phyloP scores from a whole-genome alignment of 495 filamentous ascomycete species.

The Penicillium bialowiezense region DNA sequence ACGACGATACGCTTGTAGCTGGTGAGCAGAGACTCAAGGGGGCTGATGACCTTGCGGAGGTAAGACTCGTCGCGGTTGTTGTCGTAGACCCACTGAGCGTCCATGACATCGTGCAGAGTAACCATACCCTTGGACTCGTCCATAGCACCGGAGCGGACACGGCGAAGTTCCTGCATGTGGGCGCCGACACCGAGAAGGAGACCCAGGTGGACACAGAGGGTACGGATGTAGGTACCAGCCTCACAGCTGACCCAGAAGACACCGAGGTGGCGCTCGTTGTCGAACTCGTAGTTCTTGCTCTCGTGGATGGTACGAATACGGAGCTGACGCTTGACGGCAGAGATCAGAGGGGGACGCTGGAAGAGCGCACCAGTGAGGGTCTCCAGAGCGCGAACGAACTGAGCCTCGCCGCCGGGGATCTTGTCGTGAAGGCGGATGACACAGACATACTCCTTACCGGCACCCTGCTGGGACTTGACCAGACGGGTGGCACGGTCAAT shows the following conservation, averaged over 20 bases:
- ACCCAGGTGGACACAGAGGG: constrained; percentile 93
- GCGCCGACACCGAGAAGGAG: constrained; percentile 90
- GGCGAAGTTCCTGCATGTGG: constrained; percentile 97
- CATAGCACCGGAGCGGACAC: constrained; percentile 94
- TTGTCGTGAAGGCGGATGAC: constrained; percentile 91
- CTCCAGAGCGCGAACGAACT: constrained; percentile 87
- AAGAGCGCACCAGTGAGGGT: constrained; percentile 94
- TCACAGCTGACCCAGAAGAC: constrained; percentile 99
- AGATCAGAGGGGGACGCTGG: constrained; percentile 95
- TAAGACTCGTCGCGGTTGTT: constrained; percentile 87
- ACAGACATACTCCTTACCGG: constrained; percentile 86
- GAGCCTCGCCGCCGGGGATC: constrained; percentile 83
- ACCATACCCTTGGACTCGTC: constrained; percentile 83
- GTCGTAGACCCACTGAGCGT: constrained; percentile 91
- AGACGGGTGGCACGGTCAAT: constrained; percentile 93
- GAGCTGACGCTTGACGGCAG: constrained; percentile 95
- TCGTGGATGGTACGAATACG: constrained; percentile 96
- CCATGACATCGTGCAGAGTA: constrained; percentile 91
- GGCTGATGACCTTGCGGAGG: constrained; percentile 82
- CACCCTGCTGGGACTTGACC: constrained; percentile 97
- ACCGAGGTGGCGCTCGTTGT: constrained; percentile 95
- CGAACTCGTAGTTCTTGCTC: constrained; percentile 92
- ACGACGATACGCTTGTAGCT: constrained; percentile 95
- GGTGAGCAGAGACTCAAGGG: constrained; percentile 85
- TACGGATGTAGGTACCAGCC: constrained; percentile 97